Conservation (phyloP, 306 rosid species). For the Cucurbita moschata region DNA sequence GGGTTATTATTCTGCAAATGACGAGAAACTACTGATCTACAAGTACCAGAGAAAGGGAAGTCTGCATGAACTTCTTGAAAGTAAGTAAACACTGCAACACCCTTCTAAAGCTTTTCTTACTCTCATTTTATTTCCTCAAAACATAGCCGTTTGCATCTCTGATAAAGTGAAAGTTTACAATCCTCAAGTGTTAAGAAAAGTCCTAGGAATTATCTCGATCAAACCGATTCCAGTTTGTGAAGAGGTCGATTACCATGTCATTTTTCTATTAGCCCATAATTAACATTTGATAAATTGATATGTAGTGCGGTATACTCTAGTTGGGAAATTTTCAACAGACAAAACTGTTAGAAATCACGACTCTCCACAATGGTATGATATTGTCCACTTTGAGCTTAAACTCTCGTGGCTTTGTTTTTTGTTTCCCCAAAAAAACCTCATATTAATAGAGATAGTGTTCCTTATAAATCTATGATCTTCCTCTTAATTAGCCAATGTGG, state of each 20-base stretch:
- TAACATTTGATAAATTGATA: neutral
- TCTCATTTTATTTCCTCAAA: neutral
- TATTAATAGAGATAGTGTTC: no score
- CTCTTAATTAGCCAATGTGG: no score
- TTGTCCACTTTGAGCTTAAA: no score
- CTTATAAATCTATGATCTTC: no score
- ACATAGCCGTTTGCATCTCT: neutral
- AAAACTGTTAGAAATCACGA: no score
- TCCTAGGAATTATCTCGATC: neutral
- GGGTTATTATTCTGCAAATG: slow-evolving; percentile 33
- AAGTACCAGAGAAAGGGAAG: slow-evolving; percentile 62
- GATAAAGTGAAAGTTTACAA: neutral
- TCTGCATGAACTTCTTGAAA: slow-evolving; percentile 49
- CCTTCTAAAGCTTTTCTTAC: neutral
- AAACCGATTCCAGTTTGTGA: neutral
- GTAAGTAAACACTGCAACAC: slow-evolving; percentile 16
- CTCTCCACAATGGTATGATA: no score
- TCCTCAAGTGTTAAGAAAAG: neutral
- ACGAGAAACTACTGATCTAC: slow-evolving; percentile 60
- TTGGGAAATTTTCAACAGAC: neutral
- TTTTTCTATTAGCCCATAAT: neutral
- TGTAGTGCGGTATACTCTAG: neutral
- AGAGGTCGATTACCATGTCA: neutral
- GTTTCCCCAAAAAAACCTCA: no score
- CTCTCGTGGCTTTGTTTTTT: no score